phyloP scores from a whole-genome alignment of 257 asterid genomes.

The Solanum verrucosum region DNA sequence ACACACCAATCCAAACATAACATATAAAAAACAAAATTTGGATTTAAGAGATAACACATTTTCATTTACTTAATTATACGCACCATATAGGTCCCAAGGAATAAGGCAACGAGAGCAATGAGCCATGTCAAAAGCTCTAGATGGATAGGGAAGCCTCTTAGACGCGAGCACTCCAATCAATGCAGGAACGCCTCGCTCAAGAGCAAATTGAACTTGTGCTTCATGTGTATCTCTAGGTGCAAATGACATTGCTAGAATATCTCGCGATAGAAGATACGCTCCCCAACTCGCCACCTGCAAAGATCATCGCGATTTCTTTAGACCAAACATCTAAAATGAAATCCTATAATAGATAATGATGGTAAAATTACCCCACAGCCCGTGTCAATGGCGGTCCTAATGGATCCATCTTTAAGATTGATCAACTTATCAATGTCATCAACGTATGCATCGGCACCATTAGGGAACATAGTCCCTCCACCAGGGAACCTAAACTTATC shows the following conservation, averaged over 20 bases:
- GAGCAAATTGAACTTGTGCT: constrained; percentile 84
- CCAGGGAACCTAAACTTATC: constrained; percentile 82
- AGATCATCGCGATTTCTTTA: neutral
- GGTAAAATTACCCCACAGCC: constrained; percentile 70
- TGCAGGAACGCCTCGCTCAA: constrained; percentile 96
- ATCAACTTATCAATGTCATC: constrained; percentile 67
- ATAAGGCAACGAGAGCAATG: constrained; percentile 96
- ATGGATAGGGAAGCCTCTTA: constrained; percentile 85
- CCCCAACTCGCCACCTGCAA: constrained; percentile 92
- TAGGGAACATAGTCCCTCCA: constrained; percentile 89
- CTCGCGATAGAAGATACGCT: constrained; percentile 67
- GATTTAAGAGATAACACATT: neutral
- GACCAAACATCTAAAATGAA: neutral
- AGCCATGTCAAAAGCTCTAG: constrained; percentile 90
- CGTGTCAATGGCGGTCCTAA: constrained; percentile 84
- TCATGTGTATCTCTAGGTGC: constrained; percentile 92
- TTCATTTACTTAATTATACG: neutral
- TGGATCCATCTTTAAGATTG: constrained; percentile 59
- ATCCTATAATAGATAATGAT: neutral
- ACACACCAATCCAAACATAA: neutral
- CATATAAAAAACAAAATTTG: neutral
- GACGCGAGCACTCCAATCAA: constrained; percentile 80
- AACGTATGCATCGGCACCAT: constrained; percentile 65
- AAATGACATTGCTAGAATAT: constrained; percentile 69
- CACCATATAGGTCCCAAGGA: constrained; percentile 82